Evolutionary conservation across 2,329 filamentous ascomycete species (phyloP), one percentile per base, ranked within the genome.

Genomic region (Corinectria fuckeliana): DNA sequence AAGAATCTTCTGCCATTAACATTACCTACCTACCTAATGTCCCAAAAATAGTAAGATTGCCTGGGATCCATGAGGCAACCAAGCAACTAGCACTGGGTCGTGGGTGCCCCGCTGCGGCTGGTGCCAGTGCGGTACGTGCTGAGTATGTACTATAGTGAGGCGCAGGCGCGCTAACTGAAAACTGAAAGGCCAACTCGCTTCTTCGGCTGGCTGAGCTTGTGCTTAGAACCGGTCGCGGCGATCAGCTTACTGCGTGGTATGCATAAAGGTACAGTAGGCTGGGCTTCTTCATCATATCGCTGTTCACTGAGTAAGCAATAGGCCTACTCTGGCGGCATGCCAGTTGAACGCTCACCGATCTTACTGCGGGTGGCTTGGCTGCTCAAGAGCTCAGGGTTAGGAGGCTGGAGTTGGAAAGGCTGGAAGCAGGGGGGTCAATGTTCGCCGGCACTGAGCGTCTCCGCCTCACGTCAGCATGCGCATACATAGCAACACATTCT

Each of bases 31-130:
- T n/a, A n/a, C n/a, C n/a, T n/a, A n/a, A n/a, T n/a, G n/a, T 61
- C 63, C 67, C 56, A 70, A 69, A 69, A 69, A 69, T 69, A 69
- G 62, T 58, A 58, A 68, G 60, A 68, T 66, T 69, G 62, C 58
- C 63, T 67, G 57, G 56, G 54, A 50, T n/a, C n/a, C n/a, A n/a
- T 56, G 50, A 65, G 55, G 62, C 63, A 59, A 65, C 56, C 54
- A 38, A 41, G n/a, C n/a, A n/a, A n/a, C n/a, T n/a, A n/a, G n/a
- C n/a, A n/a, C n/a, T n/a, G n/a, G n/a, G n/a, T n/a, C n/a, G n/a
- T 18, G 32, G 32, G n/a, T n/a, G n/a, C 8, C n/a, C 32, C 32
- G n/a, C n/a, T 36, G 32, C 32, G 32, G 32, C 57, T 65, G 61
- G 58, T 50, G 50, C 53, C 62, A 58, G 55, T 50, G 58, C 58